Evolutionary conservation across 2,329 filamentous ascomycete species (phyloP), one percentile per base, ranked within the genome.

Genomic region (Podosphaera xanthii): DNA sequence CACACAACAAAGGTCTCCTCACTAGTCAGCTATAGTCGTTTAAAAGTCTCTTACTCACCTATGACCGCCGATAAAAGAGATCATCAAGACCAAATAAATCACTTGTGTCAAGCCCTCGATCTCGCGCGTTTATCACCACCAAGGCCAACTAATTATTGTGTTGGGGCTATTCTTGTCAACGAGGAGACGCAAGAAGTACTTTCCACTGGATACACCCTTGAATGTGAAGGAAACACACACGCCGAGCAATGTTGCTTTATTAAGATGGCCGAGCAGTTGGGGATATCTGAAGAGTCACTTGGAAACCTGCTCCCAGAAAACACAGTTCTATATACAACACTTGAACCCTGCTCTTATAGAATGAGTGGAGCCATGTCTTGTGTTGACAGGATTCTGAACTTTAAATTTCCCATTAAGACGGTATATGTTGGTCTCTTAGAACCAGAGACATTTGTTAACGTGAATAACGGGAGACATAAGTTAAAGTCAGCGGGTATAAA

Each of bases 201-300:
- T 35, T 80, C 86, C 0, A 86, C 87, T 1, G 91, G 92, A 59
- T 97, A 91, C 73, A 96, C 92, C 0, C 77, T 96, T 60, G 91
- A 98, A 71, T 80, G 90, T 3, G 77, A 82, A 53, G 92, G 91
- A 49, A 98, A 98, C 72, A 97, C 92, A 0, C 92, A 98, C 68
- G 92, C 92, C 2, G 92, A 98, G 69, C 89, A 98, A 72, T 91
- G 85, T 70, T 94, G 88, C 68, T 77, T 98, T 60, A 72, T 83
- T 56, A 97, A 98, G 70, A 77, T 83, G 12, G 74, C 79, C 1
- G 66, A 72, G 55, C 65, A 73, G 62, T 69, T 78, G 59, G 67
- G 68, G 1, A 72, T 76, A 0, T 60, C 75, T 8, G 82, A 85
- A 63, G 77, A 79, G 58, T 68, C 71, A 0, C 75, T 88, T 3